Conservation (phyloP, 129 eudicot species). For the Saposhnikovia divaricata region DNA sequence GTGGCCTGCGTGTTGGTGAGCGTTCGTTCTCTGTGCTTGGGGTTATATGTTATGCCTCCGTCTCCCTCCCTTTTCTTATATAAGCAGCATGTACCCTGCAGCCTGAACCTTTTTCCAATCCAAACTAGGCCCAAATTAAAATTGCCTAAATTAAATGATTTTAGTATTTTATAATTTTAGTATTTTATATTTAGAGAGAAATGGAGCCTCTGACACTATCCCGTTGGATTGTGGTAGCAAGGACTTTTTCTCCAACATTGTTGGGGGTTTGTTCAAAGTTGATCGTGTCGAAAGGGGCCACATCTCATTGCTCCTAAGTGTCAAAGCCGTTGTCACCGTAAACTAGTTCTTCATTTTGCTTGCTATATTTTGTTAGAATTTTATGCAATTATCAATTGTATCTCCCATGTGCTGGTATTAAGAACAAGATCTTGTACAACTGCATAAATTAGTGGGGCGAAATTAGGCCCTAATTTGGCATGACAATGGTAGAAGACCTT, state of each 20-base stretch:
- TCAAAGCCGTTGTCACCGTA: constrained; percentile 27
- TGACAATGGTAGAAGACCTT: background rate
- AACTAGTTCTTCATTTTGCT: background rate
- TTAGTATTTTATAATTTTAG: no score
- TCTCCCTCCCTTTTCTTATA: no score
- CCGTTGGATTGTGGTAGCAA: background rate
- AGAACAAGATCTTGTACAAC: background rate
- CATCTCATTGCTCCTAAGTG: constrained; percentile 29
- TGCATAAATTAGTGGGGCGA: background rate
- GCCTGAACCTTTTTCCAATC: no score
- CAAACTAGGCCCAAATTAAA: no score
- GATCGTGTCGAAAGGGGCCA: constrained; percentile 21
- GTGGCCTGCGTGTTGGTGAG: no score
- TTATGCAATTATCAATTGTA: background rate
- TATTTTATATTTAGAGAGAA: background rate
- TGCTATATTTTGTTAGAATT: background rate
- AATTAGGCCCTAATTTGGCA: background rate
- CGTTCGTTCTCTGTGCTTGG: no score
- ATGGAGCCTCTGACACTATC: background rate
- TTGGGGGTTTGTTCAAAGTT: constrained; percentile 27
- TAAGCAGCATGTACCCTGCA: no score
- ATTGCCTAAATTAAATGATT: no score
- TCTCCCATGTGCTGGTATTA: background rate
- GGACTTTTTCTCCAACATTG: constrained; percentile 13
- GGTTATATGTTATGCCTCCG: no score